Conservation (phyloP, 129 eudicot genomes). For the Erigeron canadensis region DNA sequence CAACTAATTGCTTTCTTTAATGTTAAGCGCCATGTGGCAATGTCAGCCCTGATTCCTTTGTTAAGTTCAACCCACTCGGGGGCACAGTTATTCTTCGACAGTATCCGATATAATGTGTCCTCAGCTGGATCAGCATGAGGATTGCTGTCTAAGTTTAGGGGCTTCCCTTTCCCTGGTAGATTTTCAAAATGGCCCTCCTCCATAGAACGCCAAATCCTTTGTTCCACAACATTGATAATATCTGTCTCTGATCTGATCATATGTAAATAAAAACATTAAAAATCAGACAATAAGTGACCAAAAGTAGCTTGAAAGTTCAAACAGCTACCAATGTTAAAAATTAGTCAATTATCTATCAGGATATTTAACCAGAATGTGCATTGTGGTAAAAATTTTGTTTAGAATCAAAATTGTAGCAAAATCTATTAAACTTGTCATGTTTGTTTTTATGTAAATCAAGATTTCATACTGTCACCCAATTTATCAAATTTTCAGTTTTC, state of each 20-base stretch:
- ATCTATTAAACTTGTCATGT: no score
- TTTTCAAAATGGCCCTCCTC: constrained; percentile 91
- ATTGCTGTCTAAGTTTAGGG: constrained; percentile 59
- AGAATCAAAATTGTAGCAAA: no score
- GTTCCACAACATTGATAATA: constrained; percentile 82
- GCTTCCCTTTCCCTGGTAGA: constrained; percentile 86
- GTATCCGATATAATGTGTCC: constrained; percentile 76
- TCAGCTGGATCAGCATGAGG: constrained; percentile 97
- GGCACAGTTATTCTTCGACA: constrained; percentile 72
- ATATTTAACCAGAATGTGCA: no score
- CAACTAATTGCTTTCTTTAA: constrained; percentile 57
- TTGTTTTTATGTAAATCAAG: no score
- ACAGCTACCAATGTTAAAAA: neutral
- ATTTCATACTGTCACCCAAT: no score
- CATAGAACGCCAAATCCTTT: constrained; percentile 85
- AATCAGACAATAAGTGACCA: neutral
- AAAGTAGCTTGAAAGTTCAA: neutral
- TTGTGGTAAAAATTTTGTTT: no score
- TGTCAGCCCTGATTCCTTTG: constrained; percentile 65
- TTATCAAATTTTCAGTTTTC: no score
- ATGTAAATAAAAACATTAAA: neutral
- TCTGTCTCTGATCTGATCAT: constrained; percentile 78
- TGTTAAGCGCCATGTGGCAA: constrained; percentile 59
- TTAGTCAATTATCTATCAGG: no score
- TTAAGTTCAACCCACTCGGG: constrained; percentile 96